phyloP scores from a whole-genome alignment of 1,284 basidiomycete genomes.

The Leccinum olivaceoglutinosum region DNA sequence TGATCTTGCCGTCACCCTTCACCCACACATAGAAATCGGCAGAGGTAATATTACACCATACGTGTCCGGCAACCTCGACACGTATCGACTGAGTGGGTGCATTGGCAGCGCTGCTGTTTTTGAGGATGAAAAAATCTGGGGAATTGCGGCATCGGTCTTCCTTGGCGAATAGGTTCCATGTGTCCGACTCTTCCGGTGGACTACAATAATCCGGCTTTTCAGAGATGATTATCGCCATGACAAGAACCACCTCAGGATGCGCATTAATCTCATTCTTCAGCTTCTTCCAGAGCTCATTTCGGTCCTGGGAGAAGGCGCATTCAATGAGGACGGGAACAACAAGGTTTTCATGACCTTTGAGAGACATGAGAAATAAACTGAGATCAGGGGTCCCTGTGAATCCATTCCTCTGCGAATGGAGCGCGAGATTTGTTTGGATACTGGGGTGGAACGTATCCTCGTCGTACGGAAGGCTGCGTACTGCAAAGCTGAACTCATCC shows the following conservation, averaged over 20 bases:
- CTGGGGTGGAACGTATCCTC: neutral
- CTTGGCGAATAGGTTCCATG: neutral
- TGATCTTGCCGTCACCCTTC: neutral
- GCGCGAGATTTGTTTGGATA: neutral
- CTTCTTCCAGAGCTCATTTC: neutral
- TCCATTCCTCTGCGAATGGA: neutral
- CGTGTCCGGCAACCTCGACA: neutral
- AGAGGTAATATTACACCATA: neutral
- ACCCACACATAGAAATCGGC: neutral
- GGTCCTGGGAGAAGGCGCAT: neutral
- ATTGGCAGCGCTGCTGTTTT: neutral
- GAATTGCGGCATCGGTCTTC: neutral
- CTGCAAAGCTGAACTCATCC: neutral
- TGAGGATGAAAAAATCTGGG: neutral
- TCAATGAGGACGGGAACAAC: neutral
- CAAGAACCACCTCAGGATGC: neutral
- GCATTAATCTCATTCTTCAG: neutral
- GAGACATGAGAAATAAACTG: neutral
- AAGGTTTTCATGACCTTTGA: neutral
- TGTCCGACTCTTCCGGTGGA: neutral
- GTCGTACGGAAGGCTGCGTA: neutral
- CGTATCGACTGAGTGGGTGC: neutral
- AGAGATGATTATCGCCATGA: neutral
- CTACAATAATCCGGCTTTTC: neutral
- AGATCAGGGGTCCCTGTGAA: neutral